These are phyloP conservation scores for Scopulariopsis brevicaulis DNA, from an alignment of 2,329 filamentous ascomycete species.

Conservation along the genomic window DNA sequence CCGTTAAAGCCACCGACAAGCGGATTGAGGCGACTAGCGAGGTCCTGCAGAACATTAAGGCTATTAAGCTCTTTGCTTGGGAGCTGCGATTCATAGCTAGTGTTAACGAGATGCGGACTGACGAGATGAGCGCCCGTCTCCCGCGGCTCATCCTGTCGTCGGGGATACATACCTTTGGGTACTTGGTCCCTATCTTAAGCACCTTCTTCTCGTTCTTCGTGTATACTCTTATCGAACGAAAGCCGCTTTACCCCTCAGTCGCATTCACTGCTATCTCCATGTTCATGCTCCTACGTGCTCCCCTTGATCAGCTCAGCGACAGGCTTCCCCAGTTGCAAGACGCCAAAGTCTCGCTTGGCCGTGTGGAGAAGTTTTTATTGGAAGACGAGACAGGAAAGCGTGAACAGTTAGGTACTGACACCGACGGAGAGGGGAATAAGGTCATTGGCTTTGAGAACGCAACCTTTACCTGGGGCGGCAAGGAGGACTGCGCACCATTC, in stretches of 20 bases:
- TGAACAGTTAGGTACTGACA: constrained; percentile 62
- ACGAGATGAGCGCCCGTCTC: constrained; percentile 68
- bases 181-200: constrained; percentile 86
- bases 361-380: constrained; percentile 84
- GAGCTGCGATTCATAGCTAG: constrained; percentile 79
- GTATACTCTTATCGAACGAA: constrained; percentile 83
- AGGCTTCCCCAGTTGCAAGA: constrained; percentile 99
- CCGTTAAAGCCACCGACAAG: constrained; percentile 87
- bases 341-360: constrained; percentile 90
- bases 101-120: constrained; percentile 77
- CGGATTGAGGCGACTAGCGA: constrained; percentile 96
- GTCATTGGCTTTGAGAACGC: constrained; percentile 77
- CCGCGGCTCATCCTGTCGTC: constrained; percentile 87
- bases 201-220: constrained; percentile 94
- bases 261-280: constrained; percentile 95
- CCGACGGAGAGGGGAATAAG: constrained; percentile 56
- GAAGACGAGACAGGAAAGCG: constrained; percentile 98
- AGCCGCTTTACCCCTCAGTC: constrained; percentile 79
- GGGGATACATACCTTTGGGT: constrained; percentile 87
- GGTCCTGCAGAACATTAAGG: constrained; percentile 90
- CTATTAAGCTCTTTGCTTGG: constrained; percentile 99
- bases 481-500: constrained; percentile 62
- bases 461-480: constrained; percentile 81
- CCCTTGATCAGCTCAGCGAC: constrained; percentile 89
- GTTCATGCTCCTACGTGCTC: constrained; percentile 86